Percentiles rank a stretch among this genome's conserved stretches.
Conservation (phyloP, 352 stramenopile species). For the Phytophthora cryptogea region DNA sequence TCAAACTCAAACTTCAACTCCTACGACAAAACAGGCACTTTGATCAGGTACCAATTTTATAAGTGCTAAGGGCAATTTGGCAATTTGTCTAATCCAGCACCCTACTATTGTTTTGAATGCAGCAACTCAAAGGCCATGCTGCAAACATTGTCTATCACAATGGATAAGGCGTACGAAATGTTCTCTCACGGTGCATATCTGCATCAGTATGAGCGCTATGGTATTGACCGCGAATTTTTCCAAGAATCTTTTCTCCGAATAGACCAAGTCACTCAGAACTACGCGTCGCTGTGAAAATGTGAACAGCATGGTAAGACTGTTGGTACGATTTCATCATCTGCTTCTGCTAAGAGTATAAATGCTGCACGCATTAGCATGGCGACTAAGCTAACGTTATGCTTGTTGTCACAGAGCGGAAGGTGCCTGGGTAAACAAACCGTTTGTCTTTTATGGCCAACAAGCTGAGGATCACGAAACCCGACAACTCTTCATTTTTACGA, state of each 20-base stretch:
- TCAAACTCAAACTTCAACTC: constrained; percentile 46
- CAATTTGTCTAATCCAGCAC: constrained; percentile 8
- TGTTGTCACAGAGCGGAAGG: neutral
- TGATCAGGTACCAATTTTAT: constrained; percentile 44
- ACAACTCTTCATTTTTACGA: constrained; percentile 34
- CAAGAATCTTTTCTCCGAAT: constrained; percentile 65
- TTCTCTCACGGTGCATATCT: constrained; percentile 65
- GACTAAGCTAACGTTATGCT: neutral
- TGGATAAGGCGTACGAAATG: constrained; percentile 72
- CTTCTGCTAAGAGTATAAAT: neutral
- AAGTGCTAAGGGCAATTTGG: neutral
- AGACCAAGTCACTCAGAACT: constrained; percentile 80
- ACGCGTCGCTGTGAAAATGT: constrained; percentile 31
- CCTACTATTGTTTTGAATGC: constrained; percentile 1
- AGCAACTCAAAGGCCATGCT: constrained; percentile 76
- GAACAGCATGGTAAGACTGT: neutral
- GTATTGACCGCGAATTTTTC: constrained; percentile 64
- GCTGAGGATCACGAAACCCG: constrained; percentile 6
- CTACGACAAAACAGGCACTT: constrained; percentile 73
- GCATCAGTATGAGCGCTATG: constrained; percentile 66
- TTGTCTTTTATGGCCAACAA: neutral
- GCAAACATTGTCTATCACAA: constrained; percentile 47
- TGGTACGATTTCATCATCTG: neutral
- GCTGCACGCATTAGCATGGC: neutral
- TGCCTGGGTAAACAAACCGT: neutral